These are phyloP conservation scores for Nemania abortiva DNA, from an alignment of 2,329 filamentous ascomycete genomes.

Conservation along the genomic window DNA sequence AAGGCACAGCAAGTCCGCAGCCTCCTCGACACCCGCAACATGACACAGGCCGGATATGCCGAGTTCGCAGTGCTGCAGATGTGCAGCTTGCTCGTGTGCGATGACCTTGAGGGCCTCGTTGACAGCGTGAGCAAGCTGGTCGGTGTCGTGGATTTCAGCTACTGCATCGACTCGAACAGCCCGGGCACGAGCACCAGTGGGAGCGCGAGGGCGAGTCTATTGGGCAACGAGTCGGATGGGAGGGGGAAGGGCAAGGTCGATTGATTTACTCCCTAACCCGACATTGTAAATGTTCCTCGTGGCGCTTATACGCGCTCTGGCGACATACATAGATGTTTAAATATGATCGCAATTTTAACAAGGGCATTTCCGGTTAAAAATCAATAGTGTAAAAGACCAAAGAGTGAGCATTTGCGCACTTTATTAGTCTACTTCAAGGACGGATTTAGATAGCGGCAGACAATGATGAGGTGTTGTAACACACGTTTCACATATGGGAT, in stretches of 20 bases:
- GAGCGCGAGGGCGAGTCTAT: slow-evolving; percentile 25
- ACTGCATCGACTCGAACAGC: slow-evolving; percentile 60
- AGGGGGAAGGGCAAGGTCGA: slow-evolving; percentile 40
- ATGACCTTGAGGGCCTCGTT: slow-evolving; percentile 74
- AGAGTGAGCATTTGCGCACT: background rate
- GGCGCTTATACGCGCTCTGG: background rate
- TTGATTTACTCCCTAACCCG: slow-evolving; percentile 36
- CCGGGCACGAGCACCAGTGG: slow-evolving; percentile 6
- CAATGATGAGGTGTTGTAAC: background rate
- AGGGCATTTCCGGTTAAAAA: background rate
- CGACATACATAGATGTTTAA: background rate
- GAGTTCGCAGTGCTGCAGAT: slow-evolving; percentile 82
- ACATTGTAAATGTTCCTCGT: background rate
- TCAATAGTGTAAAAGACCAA: background rate
- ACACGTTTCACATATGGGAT: background rate
- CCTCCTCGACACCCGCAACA: slow-evolving; percentile 72
- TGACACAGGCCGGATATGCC: slow-evolving; percentile 78
- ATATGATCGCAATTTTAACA: background rate
- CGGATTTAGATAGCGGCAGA: background rate
- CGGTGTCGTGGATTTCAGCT: slow-evolving; percentile 81
- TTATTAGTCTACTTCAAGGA: background rate
- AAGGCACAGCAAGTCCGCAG: slow-evolving; percentile 45
- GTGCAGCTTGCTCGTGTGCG: slow-evolving; percentile 74
- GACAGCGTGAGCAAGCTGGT: slow-evolving; percentile 73
- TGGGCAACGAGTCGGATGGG: slow-evolving; percentile 19